Base-by-base conservation (phyloP, 2,329 filamentous ascomycete genomes). In the Zasmidium citrigriseum region DNA sequence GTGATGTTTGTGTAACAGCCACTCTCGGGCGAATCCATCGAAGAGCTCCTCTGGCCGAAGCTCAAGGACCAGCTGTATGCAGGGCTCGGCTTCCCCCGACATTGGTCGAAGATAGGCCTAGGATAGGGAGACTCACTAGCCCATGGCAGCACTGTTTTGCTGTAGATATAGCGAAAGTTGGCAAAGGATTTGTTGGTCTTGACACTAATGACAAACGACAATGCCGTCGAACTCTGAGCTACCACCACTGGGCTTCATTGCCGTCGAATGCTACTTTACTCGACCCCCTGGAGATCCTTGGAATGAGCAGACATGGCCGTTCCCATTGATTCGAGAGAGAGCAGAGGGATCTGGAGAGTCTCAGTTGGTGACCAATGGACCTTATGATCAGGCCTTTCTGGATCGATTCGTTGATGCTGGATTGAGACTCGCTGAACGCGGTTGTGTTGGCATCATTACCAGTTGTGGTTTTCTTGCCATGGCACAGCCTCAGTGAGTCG, bases 361-460 rank as follows among this genome's bases (percentile, higher is more conserved):
- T 0, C 57, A 67, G 7, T 49, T 77, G 3, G 74, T 77, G 5
- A 72, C 70, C 1, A 60, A 41, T 11, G 2, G 62, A 3, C 61
- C 65, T 2, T 76, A 76, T 53, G 64, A 70, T 22, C 67, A 68
- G 50, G 71, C 61, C 0, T 76, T 76, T 24, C 62, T 64, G 21
- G 88, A 91, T 47, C 83, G 67, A 1, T 76, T 77, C 76, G 73
- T 76, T 4, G 64, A 65, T 22, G 71, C 75, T 1, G 72, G 73
- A 2, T 52, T 67, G 49, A 71, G 61, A 34, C 67, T 77, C 1
- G 70, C 70, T 4, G 64, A 72, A 11, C 64, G 67, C 46, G 75
- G 75, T 1, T 68, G 68, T 20, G 68, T 76, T 2, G 74, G 74
- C 22, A 71, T 76, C 48, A 71, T 76, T 29, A 76, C 75, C 1